Conservation (phyloP, 2,329 filamentous ascomycete species). For the Calonectria multiphialidica region DNA sequence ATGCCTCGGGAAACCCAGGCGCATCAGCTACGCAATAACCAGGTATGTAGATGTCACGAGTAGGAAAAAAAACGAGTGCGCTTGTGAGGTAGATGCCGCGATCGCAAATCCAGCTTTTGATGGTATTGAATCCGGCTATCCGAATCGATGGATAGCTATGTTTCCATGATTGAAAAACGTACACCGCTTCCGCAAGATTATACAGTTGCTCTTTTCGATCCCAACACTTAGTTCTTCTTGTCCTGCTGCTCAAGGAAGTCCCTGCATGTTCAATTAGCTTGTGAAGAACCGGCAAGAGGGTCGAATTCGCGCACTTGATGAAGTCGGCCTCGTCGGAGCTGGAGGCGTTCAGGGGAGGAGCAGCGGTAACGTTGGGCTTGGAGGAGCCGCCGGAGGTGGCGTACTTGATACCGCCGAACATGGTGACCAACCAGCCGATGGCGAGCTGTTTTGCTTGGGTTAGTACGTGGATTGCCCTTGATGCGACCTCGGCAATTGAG, state of each 20-base stretch:
- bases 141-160: conserved; percentile 39
- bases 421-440: conserved; percentile 65
- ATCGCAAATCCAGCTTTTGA: conserved; percentile 38
- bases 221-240: conserved; percentile 53
- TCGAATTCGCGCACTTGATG: conserved; percentile 67
- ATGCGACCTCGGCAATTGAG: conserved; percentile 28
- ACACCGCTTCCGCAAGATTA: conserved; percentile 49
- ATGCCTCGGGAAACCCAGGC: not conserved
- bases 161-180: conserved; percentile 47
- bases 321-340: conserved; percentile 74
- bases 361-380: conserved; percentile 55
- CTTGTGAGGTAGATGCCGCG: conserved; percentile 33
- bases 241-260: conserved; percentile 56
- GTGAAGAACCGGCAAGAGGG: conserved; percentile 3
- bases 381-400: conserved; percentile 60
- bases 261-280: conserved; percentile 46
- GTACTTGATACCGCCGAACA: conserved; percentile 63
- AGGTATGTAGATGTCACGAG: conserved; percentile 22
- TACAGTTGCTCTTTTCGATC: conserved; percentile 29
- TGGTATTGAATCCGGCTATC: conserved; percentile 43
- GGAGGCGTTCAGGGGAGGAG: conserved; percentile 72
- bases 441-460: conserved; percentile 60
- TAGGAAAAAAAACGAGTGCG: not conserved
- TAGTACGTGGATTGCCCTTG: conserved; percentile 24
- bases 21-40: not conserved